These are phyloP conservation scores for Chaetomiaceae sp. DNA, from an alignment of 2,329 filamentous ascomycete species.

Conservation along the genomic window DNA sequence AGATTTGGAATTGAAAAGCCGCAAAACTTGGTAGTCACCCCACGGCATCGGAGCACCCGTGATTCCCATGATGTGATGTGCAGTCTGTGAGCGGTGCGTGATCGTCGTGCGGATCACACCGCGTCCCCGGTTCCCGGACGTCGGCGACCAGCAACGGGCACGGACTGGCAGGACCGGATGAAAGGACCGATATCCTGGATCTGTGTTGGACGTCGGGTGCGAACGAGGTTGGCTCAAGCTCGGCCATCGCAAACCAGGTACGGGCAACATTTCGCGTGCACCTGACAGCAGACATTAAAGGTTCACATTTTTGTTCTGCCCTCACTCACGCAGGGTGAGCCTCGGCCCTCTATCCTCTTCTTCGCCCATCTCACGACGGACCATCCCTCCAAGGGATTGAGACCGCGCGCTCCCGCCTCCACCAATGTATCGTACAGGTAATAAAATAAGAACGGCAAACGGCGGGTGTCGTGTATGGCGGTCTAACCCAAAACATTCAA, in stretches of 20 bases:
- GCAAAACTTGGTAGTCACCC: background rate
- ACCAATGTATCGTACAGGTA: conserved; percentile 14
- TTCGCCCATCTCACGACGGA: conserved; percentile 1
- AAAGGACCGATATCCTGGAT: background rate
- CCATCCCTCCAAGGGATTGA: background rate
- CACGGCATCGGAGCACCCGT: background rate
- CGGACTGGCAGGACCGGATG: background rate
- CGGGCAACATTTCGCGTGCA: no score
- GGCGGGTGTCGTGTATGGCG: conserved; percentile 5
- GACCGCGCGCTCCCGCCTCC: background rate
- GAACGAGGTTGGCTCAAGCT: no score
- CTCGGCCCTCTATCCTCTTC: background rate
- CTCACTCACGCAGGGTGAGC: background rate
- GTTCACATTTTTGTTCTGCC: background rate
- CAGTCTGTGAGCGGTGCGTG: background rate
- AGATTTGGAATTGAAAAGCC: no score
- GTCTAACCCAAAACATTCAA: conserved; percentile 14
- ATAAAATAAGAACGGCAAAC: conserved; percentile 10
- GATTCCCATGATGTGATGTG: background rate
- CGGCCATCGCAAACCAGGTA: no score
- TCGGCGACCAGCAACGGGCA: no score
- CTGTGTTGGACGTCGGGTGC: no score
- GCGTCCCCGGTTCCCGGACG: background rate
- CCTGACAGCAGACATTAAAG: no score
- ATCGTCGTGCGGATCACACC: background rate